Evolutionary conservation across 2,329 filamentous ascomycete species (phyloP), one percentile per base, ranked within the genome.

Genomic region (Penicillium psychrosexuale): DNA sequence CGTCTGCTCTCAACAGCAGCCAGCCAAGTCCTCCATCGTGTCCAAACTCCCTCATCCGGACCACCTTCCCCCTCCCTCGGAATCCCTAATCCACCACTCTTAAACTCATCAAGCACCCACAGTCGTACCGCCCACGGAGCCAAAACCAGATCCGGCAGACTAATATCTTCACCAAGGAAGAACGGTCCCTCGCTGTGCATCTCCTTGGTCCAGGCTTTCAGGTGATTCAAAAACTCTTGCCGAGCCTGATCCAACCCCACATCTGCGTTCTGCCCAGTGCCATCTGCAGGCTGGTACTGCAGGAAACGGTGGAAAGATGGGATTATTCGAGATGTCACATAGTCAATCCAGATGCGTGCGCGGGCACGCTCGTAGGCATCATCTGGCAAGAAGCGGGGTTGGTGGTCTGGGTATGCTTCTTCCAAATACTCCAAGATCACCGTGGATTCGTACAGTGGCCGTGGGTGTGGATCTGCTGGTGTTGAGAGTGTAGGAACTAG

Each of bases 381-480:
- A 0, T 70, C 65, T 0, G 88, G 85, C 9, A 89, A 72, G 4
- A 92, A 69, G 1, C 72, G 69, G 1, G 77, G 78, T 0, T 76
- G 76, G 48, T 81, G 65, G 4, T 77, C 77, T 0, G 80, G 75
- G 57, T 84, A 91, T 0, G 83, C 84, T 58, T 92, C 88, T 60
- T 93, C 85, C 1, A 93, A 77, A 61, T 89, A 93, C 69, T 91
- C 88, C 72, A 84, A 86, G 36, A 93, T 80, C 44, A 92, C 82
- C 8, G 78, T 83, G 65, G 85, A 89, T 70, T 93, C 88, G 63
- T 88, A 91, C 7, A 92, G 76, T 0, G 87, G 83, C 66, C 84
- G 85, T 19, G 63, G 48, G 6, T 27, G 44, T 22, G 45, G 60
- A 68, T 67, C 37, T 12, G 62, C 39, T 12, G 63, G 59, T 45